phyloP scores from a whole-genome alignment of 371 early-diverging fungal genomes.

The Lichtheimia corymbifera region DNA sequence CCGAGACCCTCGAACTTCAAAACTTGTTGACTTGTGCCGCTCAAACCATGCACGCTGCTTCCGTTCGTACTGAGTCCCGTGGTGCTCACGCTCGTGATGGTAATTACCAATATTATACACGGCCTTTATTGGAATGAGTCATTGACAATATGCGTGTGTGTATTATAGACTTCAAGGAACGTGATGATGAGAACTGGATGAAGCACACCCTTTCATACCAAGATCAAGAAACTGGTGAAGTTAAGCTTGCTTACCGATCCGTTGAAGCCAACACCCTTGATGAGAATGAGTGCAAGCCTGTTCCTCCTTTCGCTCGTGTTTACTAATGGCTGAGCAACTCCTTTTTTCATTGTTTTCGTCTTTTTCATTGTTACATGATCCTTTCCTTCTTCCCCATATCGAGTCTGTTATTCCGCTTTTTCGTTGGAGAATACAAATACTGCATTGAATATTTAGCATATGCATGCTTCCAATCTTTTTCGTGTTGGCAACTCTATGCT shows the following conservation, averaged over 20 bases:
- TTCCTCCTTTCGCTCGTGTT: slow-evolving; percentile 93
- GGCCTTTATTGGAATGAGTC: neutral
- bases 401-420: too few species aligned
- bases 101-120: neutral
- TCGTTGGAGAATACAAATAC: too few species aligned
- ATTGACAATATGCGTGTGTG: neutral
- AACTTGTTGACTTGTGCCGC: slow-evolving; percentile 95
- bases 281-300: slow-evolving; percentile 89
- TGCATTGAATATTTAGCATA: too few species aligned
- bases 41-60: slow-evolving; percentile 96
- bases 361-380: too few species aligned
- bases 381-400: too few species aligned
- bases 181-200: slow-evolving; percentile 96
- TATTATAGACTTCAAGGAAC: slow-evolving; percentile 22
- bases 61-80: slow-evolving; percentile 94
- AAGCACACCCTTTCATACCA: slow-evolving; percentile 97
- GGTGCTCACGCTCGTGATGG: slow-evolving; percentile 97
- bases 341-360: too few species aligned
- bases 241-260: slow-evolving; percentile 81
- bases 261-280: slow-evolving; percentile 87
- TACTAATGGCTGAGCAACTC: slow-evolving; percentile 60
- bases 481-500: too few species aligned
- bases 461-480: too few species aligned
- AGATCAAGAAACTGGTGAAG: slow-evolving; percentile 78
- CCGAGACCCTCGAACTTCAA: slow-evolving; percentile 95